Base-by-base conservation (phyloP, 495 filamentous ascomycete genomes). In the Penicillium waksmanii region DNA sequence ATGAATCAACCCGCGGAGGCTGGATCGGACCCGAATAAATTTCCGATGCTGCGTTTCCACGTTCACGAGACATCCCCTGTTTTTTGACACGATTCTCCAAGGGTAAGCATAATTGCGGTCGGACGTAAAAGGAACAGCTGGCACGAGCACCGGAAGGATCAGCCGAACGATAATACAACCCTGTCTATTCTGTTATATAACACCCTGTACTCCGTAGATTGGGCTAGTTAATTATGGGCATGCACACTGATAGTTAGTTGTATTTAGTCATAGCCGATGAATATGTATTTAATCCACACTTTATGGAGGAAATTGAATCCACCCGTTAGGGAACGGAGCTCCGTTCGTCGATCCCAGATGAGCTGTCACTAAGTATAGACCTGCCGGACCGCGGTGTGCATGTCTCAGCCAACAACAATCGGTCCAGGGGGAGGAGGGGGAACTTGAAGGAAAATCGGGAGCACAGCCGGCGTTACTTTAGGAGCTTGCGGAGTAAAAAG, bases 91-190 rank as follows among this genome's bases (percentile, higher is more conserved):
- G n/a, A 44, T 44, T 44, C 40, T 44, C 42, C 12, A 44, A 17
- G 38, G 19, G 54, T 62, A 62, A 62, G 60, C 60, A 62, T 62
- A 57, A 57, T 47, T 62, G 54, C 23, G 54, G 43, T 62, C 60
- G 46, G 54, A 62, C 60, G 21, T 19, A 23, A 51, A 48, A 51
- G 34, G 43, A 44, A 57, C 21, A 49, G n/a, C 40, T 52, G 54
- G 40, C 55, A 57, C 55, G 57, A 60, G 57, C 57, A 54, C 40
- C n/a, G 55, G 55, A 33, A 57, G 44, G 55, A 57, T 57, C 55
- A 51, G 35, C 55, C 55, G 55, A 57, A 50, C 55, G 46, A 27
- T 48, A 48, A 4, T 27, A 48, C 19, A 13, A 23, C 23, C 46
- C 46, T 25, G 19, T 12, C 0, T 31, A 23, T 12, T 48, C 18